Percentiles rank a stretch among this genome's conserved stretches.
Conservation (phyloP, 225 moss, liverwort and hornwort genomes). For the Pseudisothecium myosuroides region DNA sequence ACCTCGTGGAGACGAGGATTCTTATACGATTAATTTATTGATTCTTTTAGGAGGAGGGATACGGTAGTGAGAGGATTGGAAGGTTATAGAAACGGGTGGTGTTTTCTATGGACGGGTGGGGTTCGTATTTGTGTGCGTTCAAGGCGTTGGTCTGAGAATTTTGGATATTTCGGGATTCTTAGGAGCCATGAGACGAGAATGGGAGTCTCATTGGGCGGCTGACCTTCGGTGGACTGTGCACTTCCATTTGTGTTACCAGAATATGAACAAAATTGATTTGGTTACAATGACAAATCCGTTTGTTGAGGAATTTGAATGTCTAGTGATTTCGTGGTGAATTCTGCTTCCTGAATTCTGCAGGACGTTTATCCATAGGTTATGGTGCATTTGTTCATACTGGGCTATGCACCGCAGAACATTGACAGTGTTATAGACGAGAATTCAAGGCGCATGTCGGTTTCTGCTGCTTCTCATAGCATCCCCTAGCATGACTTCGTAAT, state of each 20-base stretch:
- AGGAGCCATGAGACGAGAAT: conserved; percentile 40
- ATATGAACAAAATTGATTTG: neutral
- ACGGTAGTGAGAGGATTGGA: neutral
- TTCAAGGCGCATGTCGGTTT: neutral
- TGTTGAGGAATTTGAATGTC: neutral
- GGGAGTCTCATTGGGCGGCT: conserved; percentile 33
- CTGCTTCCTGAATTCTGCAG: too few relatives aligned
- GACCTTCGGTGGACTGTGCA: neutral
- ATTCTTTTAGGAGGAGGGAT: neutral
- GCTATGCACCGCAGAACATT: too few relatives aligned
- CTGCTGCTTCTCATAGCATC: neutral
- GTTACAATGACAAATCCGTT: neutral
- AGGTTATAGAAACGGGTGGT: neutral
- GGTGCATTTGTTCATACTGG: neutral
- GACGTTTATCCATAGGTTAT: neutral
- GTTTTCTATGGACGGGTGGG: neutral
- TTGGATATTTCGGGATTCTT: conserved; percentile 20
- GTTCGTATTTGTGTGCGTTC: neutral
- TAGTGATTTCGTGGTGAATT: neutral
- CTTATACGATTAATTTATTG: neutral
- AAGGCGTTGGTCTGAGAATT: conserved; percentile 13
- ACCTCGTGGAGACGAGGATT: neutral
- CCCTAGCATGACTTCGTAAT: neutral
- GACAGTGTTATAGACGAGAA: too few relatives aligned
- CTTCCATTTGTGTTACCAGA: neutral